These are phyloP conservation scores for Pleurotus tuber-regium DNA, from an alignment of 768 basidiomycete genomes.

Conservation along the genomic window DNA sequence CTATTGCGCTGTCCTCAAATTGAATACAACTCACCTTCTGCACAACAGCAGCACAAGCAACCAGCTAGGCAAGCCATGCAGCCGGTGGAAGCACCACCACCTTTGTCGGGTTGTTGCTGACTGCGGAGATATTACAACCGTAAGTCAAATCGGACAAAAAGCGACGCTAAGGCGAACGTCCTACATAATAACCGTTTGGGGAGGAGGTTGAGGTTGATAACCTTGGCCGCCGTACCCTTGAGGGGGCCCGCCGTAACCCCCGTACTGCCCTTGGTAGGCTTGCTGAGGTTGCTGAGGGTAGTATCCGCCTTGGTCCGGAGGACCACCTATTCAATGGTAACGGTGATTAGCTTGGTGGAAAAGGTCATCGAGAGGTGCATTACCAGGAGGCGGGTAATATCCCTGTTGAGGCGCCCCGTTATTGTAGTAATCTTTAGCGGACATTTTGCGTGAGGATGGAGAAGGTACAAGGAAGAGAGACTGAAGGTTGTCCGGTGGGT, in stretches of 20 bases:
- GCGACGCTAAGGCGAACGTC: slow-evolving; percentile 23
- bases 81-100: slow-evolving; percentile 36
- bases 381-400: slow-evolving; percentile 55
- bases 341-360: too few relatives aligned
- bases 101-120: slow-evolving; percentile 56
- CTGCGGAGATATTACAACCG: slow-evolving; percentile 18
- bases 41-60: slow-evolving; percentile 64
- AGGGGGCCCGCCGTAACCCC: slow-evolving; percentile 35
- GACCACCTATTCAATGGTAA: too few relatives aligned
- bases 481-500: slow-evolving; percentile 8
- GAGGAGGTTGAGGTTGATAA: slow-evolving; percentile 49
- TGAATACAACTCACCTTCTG: slow-evolving; percentile 53
- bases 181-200: slow-evolving; percentile 81
- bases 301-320: slow-evolving; percentile 28
- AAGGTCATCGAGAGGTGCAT: too few relatives aligned
- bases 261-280: slow-evolving; percentile 51
- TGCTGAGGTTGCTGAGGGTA: slow-evolving; percentile 67
- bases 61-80: slow-evolving; percentile 69
- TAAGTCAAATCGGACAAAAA: neutral
- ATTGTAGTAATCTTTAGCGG: slow-evolving; percentile 73
- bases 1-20: neutral
- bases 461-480: slow-evolving; percentile 14
- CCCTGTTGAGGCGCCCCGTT: slow-evolving; percentile 46
- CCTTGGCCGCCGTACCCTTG: slow-evolving; percentile 50
- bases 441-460: slow-evolving; percentile 41